Evolutionary conservation across 179 eudicot species (phyloP).

Genomic region (Beta corolliflora): DNA sequence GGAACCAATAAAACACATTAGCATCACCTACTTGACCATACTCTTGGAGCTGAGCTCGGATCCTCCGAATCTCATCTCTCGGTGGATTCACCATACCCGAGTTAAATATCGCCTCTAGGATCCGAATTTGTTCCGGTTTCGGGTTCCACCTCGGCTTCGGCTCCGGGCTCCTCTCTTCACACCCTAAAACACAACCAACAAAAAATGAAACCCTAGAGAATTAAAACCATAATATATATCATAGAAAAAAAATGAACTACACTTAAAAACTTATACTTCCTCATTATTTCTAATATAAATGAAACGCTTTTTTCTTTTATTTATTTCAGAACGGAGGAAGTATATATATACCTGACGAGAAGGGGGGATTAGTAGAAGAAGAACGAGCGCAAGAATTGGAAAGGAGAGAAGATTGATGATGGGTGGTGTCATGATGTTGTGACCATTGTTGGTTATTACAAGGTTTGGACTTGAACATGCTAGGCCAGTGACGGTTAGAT

Average conservation of each 20-base stretch:
- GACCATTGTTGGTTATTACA: conserved; percentile 46
- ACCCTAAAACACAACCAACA: conserved; percentile 24
- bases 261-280: no score
- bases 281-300: not conserved
- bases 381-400: conserved; percentile 46
- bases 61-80: conserved; percentile 79
- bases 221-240: not conserved
- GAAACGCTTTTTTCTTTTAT: not conserved
- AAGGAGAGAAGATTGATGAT: conserved; percentile 46
- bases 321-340: not conserved
- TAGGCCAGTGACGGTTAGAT: conserved; percentile 96
- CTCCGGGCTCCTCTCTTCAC: conserved; percentile 89
- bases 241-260: no score
- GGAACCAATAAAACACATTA: conserved; percentile 98
- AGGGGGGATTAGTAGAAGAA: conserved; percentile 42
- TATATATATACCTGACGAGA: conserved; percentile 23
- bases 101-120: conserved; percentile 89
- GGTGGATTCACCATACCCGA: conserved; percentile 98
- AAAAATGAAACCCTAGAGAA: conserved; percentile 30
- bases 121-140: conserved; percentile 89
- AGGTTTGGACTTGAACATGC: conserved; percentile 93
- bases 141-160: conserved; percentile 98
- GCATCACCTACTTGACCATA: conserved; percentile 95
- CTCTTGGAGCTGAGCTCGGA: conserved; percentile 75
- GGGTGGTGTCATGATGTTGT: conserved; percentile 48